Base-by-base conservation (phyloP, 768 basidiomycete species). In the Kwoniella sp. region DNA sequence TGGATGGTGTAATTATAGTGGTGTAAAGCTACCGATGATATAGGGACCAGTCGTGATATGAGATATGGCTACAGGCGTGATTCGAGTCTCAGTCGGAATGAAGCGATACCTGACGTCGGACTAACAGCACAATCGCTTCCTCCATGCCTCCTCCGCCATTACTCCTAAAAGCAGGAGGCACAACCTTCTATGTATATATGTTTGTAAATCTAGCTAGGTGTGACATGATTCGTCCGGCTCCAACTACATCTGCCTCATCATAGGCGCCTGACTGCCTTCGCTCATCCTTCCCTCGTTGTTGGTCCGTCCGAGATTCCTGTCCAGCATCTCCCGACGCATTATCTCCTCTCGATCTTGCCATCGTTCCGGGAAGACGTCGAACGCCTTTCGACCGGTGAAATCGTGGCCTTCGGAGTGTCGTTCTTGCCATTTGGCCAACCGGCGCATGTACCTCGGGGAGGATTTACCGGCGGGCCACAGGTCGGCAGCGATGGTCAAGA, bases 401-500 rank as follows among this genome's bases (percentile, higher is more conserved):
- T 80, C 76, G 65, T 80, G 72, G 25, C 72, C 77, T 30, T 75
- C 66, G 2, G 37, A 38, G 58, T 77, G 73, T 34, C 66, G 61
- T 64, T 77, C 77, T 58, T 80, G 79, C 79, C 79, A 80, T 61
- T 65, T 59, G 15, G 79, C 79, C 37, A 80, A 61, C 31, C 77
- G 71, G 9, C 79, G 70, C 76, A 80, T 77, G 71, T 80, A 80
- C 48, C 79, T 67, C 12, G 73, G 73, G 1, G 73, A 75, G 2
- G 77, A 72, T 58, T 80, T 80, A 12, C 79, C 79, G 8, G 81
- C 77, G 15, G 82, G 81, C 80, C 81, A 83, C 12, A 82, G 72
- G 65, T 83, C 82, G 56, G 80, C 73, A 41, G 73, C 72, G 61
- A 83, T 73, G 9, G 81, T 81, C 34, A 73, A 51, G 57, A 82